Evolutionary conservation across 257 asterid genomes (phyloP).

Genomic region (Cruciata laevipes): DNA sequence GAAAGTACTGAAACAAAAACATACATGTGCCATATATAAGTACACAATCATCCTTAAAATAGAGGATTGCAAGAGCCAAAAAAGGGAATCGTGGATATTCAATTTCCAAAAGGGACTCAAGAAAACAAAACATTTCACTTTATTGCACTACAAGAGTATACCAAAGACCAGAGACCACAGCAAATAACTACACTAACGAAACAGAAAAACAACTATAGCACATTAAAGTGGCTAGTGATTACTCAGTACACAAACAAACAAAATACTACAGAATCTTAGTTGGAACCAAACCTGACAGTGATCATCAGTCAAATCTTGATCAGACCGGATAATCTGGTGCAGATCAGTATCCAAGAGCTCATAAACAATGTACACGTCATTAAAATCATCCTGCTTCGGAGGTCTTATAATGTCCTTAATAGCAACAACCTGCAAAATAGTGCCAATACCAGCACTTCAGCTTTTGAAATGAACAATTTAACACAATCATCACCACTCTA

Average conservation of each 20-base stretch:
- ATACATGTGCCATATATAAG: background rate
- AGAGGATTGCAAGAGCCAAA: background rate
- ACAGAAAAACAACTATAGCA: background rate
- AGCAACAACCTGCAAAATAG: conserved; percentile 57
- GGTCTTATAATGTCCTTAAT: conserved; percentile 90
- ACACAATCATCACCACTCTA: background rate
- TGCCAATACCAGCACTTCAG: background rate
- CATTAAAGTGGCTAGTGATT: background rate
- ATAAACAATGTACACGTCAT: conserved; percentile 87
- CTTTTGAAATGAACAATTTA: background rate
- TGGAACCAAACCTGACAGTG: conserved; percentile 87
- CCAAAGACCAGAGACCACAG: conserved; percentile 3
- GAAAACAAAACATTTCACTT: background rate
- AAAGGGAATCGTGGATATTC: background rate
- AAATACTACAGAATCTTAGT: conserved; percentile 11
- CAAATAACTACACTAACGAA: background rate
- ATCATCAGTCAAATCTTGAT: conserved; percentile 73
- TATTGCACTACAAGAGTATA: background rate
- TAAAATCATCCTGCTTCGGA: conserved; percentile 85
- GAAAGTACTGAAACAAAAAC: conserved; percentile 67
- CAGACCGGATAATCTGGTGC: conserved; percentile 90
- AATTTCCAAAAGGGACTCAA: background rate
- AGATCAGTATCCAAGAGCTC: conserved; percentile 99
- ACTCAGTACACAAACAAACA: background rate
- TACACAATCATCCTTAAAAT: background rate